Percentiles rank a stretch among this genome's conserved stretches.
phyloP scores from a whole-genome alignment of 163 green algal genomes.

The Chloromonas sp. region DNA sequence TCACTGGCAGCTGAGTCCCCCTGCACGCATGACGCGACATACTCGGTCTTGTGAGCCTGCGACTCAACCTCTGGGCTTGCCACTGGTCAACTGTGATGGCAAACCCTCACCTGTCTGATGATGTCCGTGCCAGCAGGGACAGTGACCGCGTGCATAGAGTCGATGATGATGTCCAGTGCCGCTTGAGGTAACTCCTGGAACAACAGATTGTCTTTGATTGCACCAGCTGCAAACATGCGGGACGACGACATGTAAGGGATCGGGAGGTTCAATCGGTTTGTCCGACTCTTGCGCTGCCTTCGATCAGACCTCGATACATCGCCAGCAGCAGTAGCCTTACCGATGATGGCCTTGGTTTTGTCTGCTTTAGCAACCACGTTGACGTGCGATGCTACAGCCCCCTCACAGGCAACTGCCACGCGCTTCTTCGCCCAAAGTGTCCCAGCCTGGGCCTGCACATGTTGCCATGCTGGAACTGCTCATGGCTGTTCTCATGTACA shows the following conservation, averaged over 20 bases:
- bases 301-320: neutral
- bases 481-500: neutral
- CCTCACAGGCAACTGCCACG: conserved; percentile 53
- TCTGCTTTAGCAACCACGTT: conserved; percentile 24
- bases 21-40: conserved; percentile 28
- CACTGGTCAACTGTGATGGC: neutral
- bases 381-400: conserved; percentile 17
- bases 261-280: neutral
- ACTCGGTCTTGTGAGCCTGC: too few species aligned
- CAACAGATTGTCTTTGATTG: conserved; percentile 72
- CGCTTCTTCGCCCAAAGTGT: conserved; percentile 39
- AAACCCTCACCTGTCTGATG: conserved; percentile 62
- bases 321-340: neutral
- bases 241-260: neutral
- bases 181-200: conserved; percentile 70
- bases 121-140: conserved; percentile 61
- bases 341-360: conserved; percentile 25
- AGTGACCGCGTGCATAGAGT: conserved; percentile 63
- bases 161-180: conserved; percentile 73
- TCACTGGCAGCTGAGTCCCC: conserved; percentile 67
- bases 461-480: neutral
- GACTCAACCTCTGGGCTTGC: neutral
- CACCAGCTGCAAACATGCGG: conserved; percentile 37
- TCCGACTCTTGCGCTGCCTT: neutral
- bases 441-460: neutral